Conservation (phyloP, 768 basidiomycete species). For the Boletus vinaceobasis region DNA sequence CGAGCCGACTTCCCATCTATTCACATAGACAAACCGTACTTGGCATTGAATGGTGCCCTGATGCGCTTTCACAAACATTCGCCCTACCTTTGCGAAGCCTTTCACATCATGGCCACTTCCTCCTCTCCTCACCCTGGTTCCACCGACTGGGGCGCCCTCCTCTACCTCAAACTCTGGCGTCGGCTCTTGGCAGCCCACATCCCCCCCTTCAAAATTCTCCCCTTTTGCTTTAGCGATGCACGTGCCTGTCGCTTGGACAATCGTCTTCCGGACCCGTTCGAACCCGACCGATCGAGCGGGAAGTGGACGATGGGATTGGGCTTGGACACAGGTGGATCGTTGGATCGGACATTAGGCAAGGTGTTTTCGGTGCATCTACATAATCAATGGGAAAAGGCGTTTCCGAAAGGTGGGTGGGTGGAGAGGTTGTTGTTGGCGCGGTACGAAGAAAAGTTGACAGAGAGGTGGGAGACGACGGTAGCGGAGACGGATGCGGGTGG, state of each 20-base stretch:
- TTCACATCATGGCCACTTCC: conserved; percentile 82
- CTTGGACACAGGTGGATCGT: conserved; percentile 56
- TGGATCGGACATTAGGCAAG: conserved; percentile 60
- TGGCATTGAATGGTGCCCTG: conserved; percentile 86
- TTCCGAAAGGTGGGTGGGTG: conserved; percentile 84
- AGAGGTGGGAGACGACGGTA: neutral
- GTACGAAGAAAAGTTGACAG: conserved; percentile 45
- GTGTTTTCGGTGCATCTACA: conserved; percentile 91
- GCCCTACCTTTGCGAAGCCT: conserved; percentile 95
- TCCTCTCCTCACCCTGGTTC: conserved; percentile 70
- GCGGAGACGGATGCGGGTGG: neutral
- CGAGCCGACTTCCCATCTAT: neutral
- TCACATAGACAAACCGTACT: conserved; percentile 64
- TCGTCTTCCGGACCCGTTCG: conserved; percentile 89
- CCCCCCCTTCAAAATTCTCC: conserved; percentile 87
- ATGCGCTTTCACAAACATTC: conserved; percentile 92
- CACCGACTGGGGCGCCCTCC: conserved; percentile 90
- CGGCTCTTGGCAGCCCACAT: conserved; percentile 68
- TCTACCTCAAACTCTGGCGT: conserved; percentile 91
- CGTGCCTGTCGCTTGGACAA: conserved; percentile 91
- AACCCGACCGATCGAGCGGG: conserved; percentile 47
- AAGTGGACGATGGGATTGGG: conserved; percentile 68
- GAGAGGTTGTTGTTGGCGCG: conserved; percentile 66
- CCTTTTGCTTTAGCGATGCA: conserved; percentile 93
- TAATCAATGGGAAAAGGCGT: conserved; percentile 92